Evolutionary conservation across 1,139 yeast species (phyloP).

Genomic region (Magnusiomyces tetraspermus): DNA sequence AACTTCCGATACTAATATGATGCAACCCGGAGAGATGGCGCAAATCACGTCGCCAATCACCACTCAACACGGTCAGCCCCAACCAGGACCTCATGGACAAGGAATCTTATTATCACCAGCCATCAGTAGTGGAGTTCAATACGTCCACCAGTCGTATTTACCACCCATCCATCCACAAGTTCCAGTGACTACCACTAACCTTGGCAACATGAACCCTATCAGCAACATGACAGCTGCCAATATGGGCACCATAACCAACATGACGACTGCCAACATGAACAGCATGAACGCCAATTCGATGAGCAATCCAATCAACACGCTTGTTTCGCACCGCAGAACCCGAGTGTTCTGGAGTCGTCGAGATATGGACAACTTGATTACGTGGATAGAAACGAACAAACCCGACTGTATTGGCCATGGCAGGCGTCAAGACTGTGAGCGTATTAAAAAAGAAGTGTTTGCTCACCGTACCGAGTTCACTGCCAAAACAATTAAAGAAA

Average conservation of each 20-base stretch:
- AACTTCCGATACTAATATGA: background rate
- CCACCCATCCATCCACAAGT: background rate
- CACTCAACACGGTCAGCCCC: background rate
- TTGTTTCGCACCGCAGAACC: slow-evolving; percentile 7
- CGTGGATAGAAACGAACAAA: slow-evolving; percentile 14
- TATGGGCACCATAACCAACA: background rate
- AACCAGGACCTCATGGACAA: background rate
- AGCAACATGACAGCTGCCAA: background rate
- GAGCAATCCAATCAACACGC: background rate
- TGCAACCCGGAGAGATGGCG: background rate
- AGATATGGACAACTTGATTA: slow-evolving; percentile 14
- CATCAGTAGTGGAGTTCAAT: background rate
- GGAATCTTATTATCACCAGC: background rate
- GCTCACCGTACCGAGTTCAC: slow-evolving; percentile 13
- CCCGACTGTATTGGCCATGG: slow-evolving; percentile 16
- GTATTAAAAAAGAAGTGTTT: slow-evolving; percentile 14
- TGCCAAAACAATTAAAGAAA: slow-evolving; percentile 15
- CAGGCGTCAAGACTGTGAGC: slow-evolving; percentile 14
- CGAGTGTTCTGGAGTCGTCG: slow-evolving; percentile 15
- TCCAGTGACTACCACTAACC: background rate
- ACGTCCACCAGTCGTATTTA: background rate
- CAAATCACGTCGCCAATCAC: background rate
- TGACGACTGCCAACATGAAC: background rate
- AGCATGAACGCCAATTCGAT: background rate
- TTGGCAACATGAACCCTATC: background rate